Conservation (phyloP, 768 basidiomycete species). For the Russula brevipes region DNA sequence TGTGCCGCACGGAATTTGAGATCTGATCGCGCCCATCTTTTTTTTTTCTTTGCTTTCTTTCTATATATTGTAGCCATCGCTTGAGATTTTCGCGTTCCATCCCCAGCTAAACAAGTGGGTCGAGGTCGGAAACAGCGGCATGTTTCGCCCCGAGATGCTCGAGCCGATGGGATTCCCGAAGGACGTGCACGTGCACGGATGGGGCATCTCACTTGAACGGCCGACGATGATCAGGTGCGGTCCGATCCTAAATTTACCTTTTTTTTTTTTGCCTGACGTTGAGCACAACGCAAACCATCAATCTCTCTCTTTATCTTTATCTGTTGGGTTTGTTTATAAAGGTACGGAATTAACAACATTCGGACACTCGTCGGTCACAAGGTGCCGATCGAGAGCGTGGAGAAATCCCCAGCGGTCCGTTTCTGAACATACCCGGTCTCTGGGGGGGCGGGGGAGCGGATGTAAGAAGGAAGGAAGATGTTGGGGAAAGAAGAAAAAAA, state of each 20-base stretch:
- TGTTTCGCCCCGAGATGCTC: constrained; percentile 99
- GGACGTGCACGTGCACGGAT: constrained; percentile 94
- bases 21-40: constrained; percentile 7
- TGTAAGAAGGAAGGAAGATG: neutral
- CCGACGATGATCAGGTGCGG: constrained; percentile 97
- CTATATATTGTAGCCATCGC: constrained; percentile 60
- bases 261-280: no score
- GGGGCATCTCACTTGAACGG: constrained; percentile 91
- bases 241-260: neutral
- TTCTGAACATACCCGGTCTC: constrained; percentile 43
- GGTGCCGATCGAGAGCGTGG: constrained; percentile 83
- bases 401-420: constrained; percentile 85
- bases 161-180: constrained; percentile 98
- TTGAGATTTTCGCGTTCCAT: constrained; percentile 99
- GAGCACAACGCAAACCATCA: no score
- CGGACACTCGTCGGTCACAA: constrained; percentile 96
- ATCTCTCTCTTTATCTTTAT: no score
- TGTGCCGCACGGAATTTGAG: neutral
- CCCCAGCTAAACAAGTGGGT: constrained; percentile 92
- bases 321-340: constrained; percentile 29
- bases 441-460: neutral
- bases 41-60: no score
- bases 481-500: no score
- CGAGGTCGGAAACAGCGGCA: constrained; percentile 97
- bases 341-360: constrained; percentile 97